Percentiles rank a stretch among this genome's conserved stretches.
Conservation (phyloP, 1,284 basidiomycete species). For the Anthracocystis panici-leucophaei region DNA sequence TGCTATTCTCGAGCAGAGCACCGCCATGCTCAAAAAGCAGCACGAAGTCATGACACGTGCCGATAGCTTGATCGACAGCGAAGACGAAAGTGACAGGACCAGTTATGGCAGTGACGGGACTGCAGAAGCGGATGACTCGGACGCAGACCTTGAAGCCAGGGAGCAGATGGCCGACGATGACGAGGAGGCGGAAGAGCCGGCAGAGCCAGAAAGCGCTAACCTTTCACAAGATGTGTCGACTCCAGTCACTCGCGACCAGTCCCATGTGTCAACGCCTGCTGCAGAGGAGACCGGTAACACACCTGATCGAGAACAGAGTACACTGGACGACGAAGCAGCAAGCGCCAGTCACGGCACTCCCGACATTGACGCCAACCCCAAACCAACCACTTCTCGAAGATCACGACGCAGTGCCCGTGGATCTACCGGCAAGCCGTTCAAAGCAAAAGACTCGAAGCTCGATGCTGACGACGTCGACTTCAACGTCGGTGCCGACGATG, state of each 20-base stretch:
- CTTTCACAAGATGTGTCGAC: constrained; percentile 13
- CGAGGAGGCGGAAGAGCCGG: constrained; percentile 43
- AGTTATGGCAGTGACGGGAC: constrained; percentile 38
- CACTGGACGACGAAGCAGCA: constrained; percentile 1
- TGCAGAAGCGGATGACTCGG: constrained; percentile 28
- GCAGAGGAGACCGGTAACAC: background rate
- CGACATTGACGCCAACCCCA: background rate
- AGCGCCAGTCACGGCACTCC: background rate
- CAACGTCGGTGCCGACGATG: constrained; percentile 32
- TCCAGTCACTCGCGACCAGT: constrained; percentile 15
- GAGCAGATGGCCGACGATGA: constrained; percentile 25
- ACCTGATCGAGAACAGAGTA: background rate
- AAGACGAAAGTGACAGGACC: constrained; percentile 42
- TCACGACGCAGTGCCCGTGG: constrained; percentile 18
- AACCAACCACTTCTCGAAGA: constrained; percentile 6
- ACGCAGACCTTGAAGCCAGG: constrained; percentile 20
- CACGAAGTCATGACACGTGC: constrained; percentile 62
- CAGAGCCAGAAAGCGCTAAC: constrained; percentile 5
- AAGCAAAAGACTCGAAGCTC: constrained; percentile 24
- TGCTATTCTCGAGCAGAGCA: constrained; percentile 89
- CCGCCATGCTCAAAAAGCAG: constrained; percentile 83
- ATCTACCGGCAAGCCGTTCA: background rate
- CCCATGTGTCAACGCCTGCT: constrained; percentile 12
- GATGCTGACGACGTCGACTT: constrained; percentile 45
- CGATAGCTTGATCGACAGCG: constrained; percentile 29